These are phyloP conservation scores for Saksenaea oblongispora DNA, from an alignment of 371 early-diverging fungal species.

Conservation along the genomic window DNA sequence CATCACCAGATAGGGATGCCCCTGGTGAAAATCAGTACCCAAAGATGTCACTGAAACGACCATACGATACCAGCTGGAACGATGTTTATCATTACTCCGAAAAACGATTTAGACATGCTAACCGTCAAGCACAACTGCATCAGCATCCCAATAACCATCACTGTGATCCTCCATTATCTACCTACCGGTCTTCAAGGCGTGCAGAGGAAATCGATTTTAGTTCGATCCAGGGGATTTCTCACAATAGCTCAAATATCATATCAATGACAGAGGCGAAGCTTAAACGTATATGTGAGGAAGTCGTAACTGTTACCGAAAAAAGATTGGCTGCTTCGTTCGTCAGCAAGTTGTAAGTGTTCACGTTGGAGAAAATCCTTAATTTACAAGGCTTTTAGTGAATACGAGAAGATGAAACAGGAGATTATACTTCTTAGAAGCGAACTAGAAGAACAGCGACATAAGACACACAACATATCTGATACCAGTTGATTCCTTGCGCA, in stretches of 20 bases:
- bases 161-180: neutral
- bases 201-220: neutral
- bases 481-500: neutral
- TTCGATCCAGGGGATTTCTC: neutral
- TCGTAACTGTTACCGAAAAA: neutral
- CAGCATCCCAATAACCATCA: neutral
- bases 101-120: neutral
- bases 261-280: neutral
- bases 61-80: neutral
- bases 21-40: neutral
- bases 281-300: neutral
- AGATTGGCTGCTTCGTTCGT: neutral
- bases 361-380: neutral
- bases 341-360: neutral
- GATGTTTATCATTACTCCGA: neutral
- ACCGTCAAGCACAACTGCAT: neutral
- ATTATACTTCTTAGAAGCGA: neutral
- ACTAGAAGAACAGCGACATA: neutral
- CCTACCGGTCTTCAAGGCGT: neutral
- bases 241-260: neutral
- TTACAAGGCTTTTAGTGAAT: neutral
- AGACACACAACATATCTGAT: neutral
- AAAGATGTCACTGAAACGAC: neutral
- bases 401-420: neutral
- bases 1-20: neutral